Conservation (phyloP, 2,329 filamentous ascomycete species). For the Aspergillus phoenicis region DNA sequence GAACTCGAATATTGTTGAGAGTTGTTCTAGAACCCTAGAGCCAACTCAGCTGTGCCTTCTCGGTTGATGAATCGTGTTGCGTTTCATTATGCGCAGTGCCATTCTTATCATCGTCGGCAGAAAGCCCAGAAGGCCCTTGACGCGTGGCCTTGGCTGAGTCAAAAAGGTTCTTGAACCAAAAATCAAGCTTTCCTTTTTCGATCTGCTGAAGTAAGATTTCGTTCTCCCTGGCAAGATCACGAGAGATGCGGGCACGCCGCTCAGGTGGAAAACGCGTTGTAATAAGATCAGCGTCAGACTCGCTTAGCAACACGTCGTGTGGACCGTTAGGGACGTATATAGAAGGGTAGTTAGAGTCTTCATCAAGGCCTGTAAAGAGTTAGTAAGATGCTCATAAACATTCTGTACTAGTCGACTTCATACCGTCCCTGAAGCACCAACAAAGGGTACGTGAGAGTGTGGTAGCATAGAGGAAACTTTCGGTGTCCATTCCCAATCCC, state of each 20-base stretch:
- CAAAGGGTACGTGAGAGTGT: constrained; percentile 68
- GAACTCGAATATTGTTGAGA: background rate
- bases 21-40: constrained; percentile 10
- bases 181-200: constrained; percentile 67
- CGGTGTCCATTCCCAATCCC: constrained; percentile 70
- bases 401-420: background rate
- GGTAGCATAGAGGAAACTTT: constrained; percentile 65
- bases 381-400: constrained; percentile 5
- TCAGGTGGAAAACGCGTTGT: constrained; percentile 60
- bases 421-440: constrained; percentile 60
- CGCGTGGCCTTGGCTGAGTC: constrained; percentile 22
- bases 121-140: background rate
- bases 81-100: constrained; percentile 2
- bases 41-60: constrained; percentile 22
- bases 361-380: constrained; percentile 20
- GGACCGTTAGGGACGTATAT: constrained; percentile 32
- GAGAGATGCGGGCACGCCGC: constrained; percentile 66
- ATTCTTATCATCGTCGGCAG: background rate
- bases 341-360: constrained; percentile 19
- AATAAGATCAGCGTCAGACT: constrained; percentile 53
- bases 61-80: background rate
- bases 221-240: constrained; percentile 75
- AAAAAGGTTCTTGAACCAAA: constrained; percentile 60
- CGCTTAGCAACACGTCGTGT: constrained; percentile 31
- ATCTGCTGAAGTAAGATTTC: constrained; percentile 65